Conservation (phyloP, 257 asterid genomes). For the Solanum etuberosum region DNA sequence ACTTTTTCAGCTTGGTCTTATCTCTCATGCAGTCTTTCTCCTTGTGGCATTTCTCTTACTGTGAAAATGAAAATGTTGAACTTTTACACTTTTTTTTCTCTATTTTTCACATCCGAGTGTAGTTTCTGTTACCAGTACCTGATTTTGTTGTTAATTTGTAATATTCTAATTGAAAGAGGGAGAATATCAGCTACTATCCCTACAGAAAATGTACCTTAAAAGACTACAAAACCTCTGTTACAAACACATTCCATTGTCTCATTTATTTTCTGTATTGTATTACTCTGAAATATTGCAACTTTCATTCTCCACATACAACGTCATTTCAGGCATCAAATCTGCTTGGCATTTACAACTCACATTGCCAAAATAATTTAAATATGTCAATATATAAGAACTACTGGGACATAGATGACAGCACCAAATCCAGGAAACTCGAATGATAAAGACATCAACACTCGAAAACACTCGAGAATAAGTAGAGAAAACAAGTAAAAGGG, state of each 20-base stretch:
- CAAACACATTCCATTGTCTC: neutral
- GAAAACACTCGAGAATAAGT: neutral
- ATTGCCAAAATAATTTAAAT: neutral
- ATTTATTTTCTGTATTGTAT: neutral
- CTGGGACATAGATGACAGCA: neutral
- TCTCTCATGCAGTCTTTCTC: conserved; percentile 6
- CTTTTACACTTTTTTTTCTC: neutral
- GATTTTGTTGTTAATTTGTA: neutral
- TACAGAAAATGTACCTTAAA: neutral
- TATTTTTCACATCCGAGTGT: neutral
- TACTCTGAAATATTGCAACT: neutral
- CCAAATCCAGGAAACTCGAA: neutral
- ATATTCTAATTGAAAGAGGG: neutral
- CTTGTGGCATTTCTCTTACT: conserved; percentile 22
- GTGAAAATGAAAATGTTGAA: conserved; percentile 13
- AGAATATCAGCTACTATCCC: neutral
- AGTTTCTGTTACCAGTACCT: neutral
- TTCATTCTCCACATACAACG: neutral
- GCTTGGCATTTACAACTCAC: neutral
- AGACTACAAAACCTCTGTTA: neutral
- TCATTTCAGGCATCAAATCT: neutral
- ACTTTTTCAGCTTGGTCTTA: conserved; percentile 12
- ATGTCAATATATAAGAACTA: neutral
- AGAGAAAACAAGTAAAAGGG: neutral
- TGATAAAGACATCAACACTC: neutral